These are phyloP conservation scores for Russula lepida DNA, from an alignment of 768 basidiomycete species.

Conservation along the genomic window DNA sequence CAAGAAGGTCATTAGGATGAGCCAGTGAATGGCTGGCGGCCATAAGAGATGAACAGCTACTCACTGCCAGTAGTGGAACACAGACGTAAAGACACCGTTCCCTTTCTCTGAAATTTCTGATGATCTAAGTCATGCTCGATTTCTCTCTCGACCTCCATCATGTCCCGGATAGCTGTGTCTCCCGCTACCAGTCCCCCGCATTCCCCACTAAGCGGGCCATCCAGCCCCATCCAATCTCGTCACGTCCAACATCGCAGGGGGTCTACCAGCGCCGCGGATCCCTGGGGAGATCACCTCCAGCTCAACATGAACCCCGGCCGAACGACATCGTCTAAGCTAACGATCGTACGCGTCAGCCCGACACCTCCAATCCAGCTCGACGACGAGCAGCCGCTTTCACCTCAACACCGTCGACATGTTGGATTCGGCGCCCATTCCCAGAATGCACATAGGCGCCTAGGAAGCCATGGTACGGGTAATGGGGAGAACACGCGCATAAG, in stretches of 20 bases:
- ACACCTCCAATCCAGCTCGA: constrained; percentile 27
- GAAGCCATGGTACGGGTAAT: constrained; percentile 24
- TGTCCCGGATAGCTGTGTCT: constrained; percentile 3
- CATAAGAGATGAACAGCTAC: too few species aligned
- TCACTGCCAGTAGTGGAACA: background rate
- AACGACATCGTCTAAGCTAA: constrained; percentile 54
- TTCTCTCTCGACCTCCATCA: constrained; percentile 18
- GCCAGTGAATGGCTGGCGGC: too few species aligned
- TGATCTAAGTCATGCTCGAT: background rate
- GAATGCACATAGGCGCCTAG: constrained; percentile 25
- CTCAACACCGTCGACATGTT: constrained; percentile 24
- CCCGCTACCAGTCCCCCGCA: constrained; percentile 4
- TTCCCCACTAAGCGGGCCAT: constrained; percentile 9
- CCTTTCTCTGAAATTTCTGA: background rate
- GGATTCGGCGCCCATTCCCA: constrained; percentile 25
- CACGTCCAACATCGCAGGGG: constrained; percentile 53
- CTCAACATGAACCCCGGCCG: constrained; percentile 47
- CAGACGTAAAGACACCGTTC: too few species aligned
- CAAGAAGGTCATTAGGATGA: too few species aligned
- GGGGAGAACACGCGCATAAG: constrained; percentile 36
- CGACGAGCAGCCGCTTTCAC: constrained; percentile 32
- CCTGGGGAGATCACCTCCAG: constrained; percentile 47
- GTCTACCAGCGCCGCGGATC: constrained; percentile 61
- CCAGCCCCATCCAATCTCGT: constrained; percentile 20
- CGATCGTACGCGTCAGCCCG: constrained; percentile 59